Evolutionary conservation across 2,329 filamentous ascomycete species (phyloP).

Genomic region (Aspergillus sp.): DNA sequence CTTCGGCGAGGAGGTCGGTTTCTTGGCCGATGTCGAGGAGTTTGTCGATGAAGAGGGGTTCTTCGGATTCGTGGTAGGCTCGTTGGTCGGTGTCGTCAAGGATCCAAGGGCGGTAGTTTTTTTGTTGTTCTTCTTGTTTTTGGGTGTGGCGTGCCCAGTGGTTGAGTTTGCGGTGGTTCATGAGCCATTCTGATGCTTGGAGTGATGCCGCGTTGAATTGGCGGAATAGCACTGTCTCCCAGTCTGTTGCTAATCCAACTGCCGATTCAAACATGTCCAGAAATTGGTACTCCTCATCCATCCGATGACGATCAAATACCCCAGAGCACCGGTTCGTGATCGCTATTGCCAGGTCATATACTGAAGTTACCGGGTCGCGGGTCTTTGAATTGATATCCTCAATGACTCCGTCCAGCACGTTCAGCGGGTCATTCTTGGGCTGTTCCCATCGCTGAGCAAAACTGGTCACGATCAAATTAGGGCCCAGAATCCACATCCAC

Average conservation of each 20-base stretch:
- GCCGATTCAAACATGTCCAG: conserved; percentile 62
- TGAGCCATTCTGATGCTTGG: conserved; percentile 50
- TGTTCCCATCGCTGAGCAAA: conserved; percentile 42
- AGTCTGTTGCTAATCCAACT: conserved; percentile 49
- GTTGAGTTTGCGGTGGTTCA: conserved; percentile 41
- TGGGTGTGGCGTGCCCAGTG: conserved; percentile 22
- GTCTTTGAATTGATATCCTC: conserved; percentile 61
- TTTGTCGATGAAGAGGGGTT: conserved; percentile 41
- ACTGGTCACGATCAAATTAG: conserved; percentile 50
- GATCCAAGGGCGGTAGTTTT: conserved; percentile 4
- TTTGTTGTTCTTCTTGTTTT: not conserved
- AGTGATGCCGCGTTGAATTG: conserved; percentile 54
- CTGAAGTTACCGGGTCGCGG: conserved; percentile 51
- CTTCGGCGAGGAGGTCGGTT: conserved; percentile 55
- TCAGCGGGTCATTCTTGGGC: conserved; percentile 55
- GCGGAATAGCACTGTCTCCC: conserved; percentile 53
- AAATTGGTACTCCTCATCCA: conserved; percentile 57
- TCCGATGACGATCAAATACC: conserved; percentile 53
- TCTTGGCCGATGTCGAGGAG: conserved; percentile 52
- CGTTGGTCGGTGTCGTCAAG: not conserved
- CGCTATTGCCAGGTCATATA: conserved; percentile 57
- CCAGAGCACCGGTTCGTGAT: conserved; percentile 56
- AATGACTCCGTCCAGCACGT: conserved; percentile 55
- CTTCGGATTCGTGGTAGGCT: conserved; percentile 27
- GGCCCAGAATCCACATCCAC: conserved; percentile 58